A percentile compares a stretch with the other conserved stretches of the same genome.
Conservation (phyloP, 768 basidiomycete genomes). For the Hebeloma cylindrosporum region DNA sequence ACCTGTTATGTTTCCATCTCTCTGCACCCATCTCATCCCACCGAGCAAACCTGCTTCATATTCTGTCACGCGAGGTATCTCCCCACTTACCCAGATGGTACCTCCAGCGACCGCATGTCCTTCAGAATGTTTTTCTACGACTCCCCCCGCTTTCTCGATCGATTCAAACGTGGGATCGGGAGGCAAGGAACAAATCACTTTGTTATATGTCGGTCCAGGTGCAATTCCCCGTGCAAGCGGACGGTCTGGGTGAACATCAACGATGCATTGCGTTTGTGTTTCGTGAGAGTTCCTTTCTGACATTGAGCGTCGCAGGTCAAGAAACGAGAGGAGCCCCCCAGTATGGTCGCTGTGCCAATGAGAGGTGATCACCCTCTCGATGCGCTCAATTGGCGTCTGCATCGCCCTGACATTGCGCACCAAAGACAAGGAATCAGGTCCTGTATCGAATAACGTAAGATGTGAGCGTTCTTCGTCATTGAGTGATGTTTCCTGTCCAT, state of each 20-base stretch:
- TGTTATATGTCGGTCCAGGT: constrained; percentile 57
- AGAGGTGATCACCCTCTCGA: constrained; percentile 69
- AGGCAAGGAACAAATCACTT: constrained; percentile 58
- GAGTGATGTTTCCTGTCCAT: constrained; percentile 54
- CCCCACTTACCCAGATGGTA: constrained; percentile 76
- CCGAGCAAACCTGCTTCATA: constrained; percentile 72
- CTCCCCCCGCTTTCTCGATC: constrained; percentile 55
- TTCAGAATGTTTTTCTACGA: constrained; percentile 52
- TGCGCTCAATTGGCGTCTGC: constrained; percentile 48
- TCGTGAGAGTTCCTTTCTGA: constrained; percentile 4
- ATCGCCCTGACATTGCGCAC: constrained; percentile 69
- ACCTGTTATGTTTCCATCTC: constrained; percentile 29
- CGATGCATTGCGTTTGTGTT: constrained; percentile 36
- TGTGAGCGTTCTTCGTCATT: constrained; percentile 41
- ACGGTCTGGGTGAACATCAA: constrained; percentile 78
- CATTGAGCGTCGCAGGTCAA: constrained; percentile 40
- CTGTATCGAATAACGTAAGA: constrained; percentile 79
- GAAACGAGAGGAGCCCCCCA: constrained; percentile 69
- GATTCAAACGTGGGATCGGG: constrained; percentile 71
- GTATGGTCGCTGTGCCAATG: constrained; percentile 82
- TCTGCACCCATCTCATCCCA: constrained; percentile 58
- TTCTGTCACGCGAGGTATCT: constrained; percentile 68
- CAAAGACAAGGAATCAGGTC: constrained; percentile 74
- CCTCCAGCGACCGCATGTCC: constrained; percentile 67
- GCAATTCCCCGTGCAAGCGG: constrained; percentile 76